Conservation (phyloP, 495 filamentous ascomycete genomes). For the Delitschia confertaspora region DNA sequence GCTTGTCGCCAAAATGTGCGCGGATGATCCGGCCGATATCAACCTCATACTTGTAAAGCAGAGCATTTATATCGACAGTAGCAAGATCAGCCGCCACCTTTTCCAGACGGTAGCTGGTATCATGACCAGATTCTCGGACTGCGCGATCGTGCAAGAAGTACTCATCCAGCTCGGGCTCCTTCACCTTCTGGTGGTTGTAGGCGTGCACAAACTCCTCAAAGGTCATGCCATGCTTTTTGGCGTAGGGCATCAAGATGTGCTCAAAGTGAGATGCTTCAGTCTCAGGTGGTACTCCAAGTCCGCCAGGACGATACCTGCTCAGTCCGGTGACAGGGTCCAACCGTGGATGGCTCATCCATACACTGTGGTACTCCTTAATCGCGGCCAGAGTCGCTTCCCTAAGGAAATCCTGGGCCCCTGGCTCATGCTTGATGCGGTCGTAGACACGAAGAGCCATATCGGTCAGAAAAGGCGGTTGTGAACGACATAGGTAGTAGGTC, state of each 20-base stretch:
- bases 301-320: conserved; percentile 80
- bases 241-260: conserved; percentile 79
- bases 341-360: conserved; percentile 78
- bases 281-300: conserved; percentile 88
- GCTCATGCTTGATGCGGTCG: conserved; percentile 75
- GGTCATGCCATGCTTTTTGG: conserved; percentile 68
- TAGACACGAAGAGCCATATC: conserved; percentile 92
- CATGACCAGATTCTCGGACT: conserved; percentile 93
- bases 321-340: conserved; percentile 73
- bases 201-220: conserved; percentile 75
- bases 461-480: conserved; percentile 93
- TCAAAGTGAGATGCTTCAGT: conserved; percentile 83
- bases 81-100: conserved; percentile 78
- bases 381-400: conserved; percentile 71
- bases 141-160: conserved; percentile 95
- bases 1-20: conserved; percentile 65
- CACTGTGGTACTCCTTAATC: conserved; percentile 91
- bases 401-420: conserved; percentile 68
- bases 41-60: conserved; percentile 91
- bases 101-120: conserved; percentile 89
- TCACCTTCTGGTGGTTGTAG: conserved; percentile 70
- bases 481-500: conserved; percentile 86
- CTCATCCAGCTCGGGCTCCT: conserved; percentile 81
- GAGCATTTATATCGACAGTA: conserved; percentile 86
- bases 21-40: conserved; percentile 83